Base-by-base conservation (phyloP, 169 alveolate genomes). In the Plasmodium blacklocki region DNA sequence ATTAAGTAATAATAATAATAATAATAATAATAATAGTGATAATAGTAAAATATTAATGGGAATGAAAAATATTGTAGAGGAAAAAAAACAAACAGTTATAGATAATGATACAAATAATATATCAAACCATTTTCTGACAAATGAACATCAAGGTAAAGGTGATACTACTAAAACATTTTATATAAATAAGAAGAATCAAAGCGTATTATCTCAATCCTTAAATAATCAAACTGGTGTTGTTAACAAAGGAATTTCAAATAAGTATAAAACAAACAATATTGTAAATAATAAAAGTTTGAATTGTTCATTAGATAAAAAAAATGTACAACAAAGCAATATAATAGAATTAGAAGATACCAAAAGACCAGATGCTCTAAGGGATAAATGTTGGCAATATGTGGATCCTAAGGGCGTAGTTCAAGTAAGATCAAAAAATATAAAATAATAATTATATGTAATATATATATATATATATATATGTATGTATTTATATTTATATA, bases 371-470 rank as follows among this genome's bases (percentile, higher is more conserved):
- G 93, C 88, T 14, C 54, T 83, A 89, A 62, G 71, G 7, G 95
- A 92, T 26, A 88, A 68, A 32, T 92, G 95, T 71, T 92, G 95
- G 95, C 93, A 92, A 60, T 92, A 92, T 73, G 86, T 92, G 12
- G 95, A 92, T 73, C 95, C 95, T 14, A 88, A 88, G 72, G 95
- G 95, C 5, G 76, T 85, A 26, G 92, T 88, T 3, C 95, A 92
- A 93, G 95, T 92, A 66, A 9, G 73, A 5, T 2, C 19, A 6
- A 18, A 64, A 60, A 32, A 32, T 32, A 32, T 32, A 32, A 32
- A 32, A 32, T 32, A 15, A 15, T 52, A 14, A 52, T 50, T 21
- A 26, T 32, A 29, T 3, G 9, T 15, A 11, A 15, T 60, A n/a
- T 3, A 60, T 60, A 18, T 18, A 21, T 60, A 47, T 67, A 47